phyloP scores from a whole-genome alignment of 2,329 filamentous ascomycete species.

The Albifimbria verrucaria region DNA sequence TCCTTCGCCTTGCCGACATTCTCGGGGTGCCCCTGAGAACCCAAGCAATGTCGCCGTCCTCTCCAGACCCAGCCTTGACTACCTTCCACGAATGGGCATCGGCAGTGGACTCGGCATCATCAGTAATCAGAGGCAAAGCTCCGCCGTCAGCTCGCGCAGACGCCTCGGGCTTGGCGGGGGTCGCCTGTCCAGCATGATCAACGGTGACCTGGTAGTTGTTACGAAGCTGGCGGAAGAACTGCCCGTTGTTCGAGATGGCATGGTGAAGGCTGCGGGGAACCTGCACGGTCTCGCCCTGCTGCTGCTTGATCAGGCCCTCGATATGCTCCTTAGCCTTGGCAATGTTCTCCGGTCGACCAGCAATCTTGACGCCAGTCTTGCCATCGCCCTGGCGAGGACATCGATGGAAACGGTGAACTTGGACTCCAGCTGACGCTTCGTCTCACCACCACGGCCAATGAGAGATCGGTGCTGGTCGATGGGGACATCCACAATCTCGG shows the following conservation, averaged over 20 bases:
- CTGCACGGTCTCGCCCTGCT: constrained; percentile 82
- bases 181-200: constrained; percentile 79
- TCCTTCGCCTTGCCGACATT: constrained; percentile 79
- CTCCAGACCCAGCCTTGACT: constrained; percentile 59
- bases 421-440: constrained; percentile 78
- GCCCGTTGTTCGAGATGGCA: constrained; percentile 78
- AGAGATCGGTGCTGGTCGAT: constrained; percentile 86
- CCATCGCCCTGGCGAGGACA: constrained; percentile 86
- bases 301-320: constrained; percentile 71
- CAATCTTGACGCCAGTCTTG: constrained; percentile 81
- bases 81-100: constrained; percentile 82
- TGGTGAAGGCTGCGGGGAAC: constrained; percentile 84
- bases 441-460: constrained; percentile 89
- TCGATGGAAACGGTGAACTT: constrained; percentile 86
- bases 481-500: constrained; percentile 75
- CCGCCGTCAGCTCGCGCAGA: constrained; percentile 55
- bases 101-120: constrained; percentile 64
- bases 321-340: constrained; percentile 87
- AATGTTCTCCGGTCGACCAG: constrained; percentile 74
- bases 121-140: constrained; percentile 86
- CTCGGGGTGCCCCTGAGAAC: constrained; percentile 76
- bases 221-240: constrained; percentile 87
- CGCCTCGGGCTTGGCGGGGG: constrained; percentile 66
- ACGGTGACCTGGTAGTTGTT: constrained; percentile 86
- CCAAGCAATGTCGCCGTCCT: constrained; percentile 80